These are phyloP conservation scores for Combretum micranthum DNA, from an alignment of 345 rosid genomes.

Conservation along the genomic window DNA sequence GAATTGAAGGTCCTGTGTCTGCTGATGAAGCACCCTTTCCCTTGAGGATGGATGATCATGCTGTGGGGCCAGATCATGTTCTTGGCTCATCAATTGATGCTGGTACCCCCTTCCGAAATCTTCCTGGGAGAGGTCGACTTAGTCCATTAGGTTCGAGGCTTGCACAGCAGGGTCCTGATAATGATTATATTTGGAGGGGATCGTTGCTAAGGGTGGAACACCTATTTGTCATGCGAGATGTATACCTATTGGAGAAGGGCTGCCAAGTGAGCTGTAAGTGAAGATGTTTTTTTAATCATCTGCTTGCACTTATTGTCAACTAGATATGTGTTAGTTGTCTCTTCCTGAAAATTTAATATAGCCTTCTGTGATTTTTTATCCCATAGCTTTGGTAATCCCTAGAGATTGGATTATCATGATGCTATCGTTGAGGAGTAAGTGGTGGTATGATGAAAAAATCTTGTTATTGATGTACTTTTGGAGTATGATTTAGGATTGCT, in stretches of 20 bases:
- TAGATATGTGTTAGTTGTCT: background rate
- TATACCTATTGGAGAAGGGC: slow-evolving; percentile 50
- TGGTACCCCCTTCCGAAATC: slow-evolving; percentile 21
- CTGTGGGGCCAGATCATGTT: slow-evolving; percentile 39
- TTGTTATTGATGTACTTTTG: too few species aligned
- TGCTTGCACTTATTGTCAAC: background rate
- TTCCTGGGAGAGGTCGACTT: slow-evolving; percentile 27
- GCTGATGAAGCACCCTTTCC: slow-evolving; percentile 42
- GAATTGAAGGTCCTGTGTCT: slow-evolving; percentile 49
- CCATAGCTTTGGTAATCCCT: too few species aligned
- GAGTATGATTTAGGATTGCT: too few species aligned
- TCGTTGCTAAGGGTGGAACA: slow-evolving; percentile 74
- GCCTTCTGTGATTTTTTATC: too few species aligned
- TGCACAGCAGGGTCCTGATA: slow-evolving; percentile 26
- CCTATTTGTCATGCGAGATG: slow-evolving; percentile 75
- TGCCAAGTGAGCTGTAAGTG: slow-evolving; percentile 57
- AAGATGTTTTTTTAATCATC: slow-evolving; percentile 1
- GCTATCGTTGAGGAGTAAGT: too few species aligned
- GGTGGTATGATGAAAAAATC: too few species aligned
- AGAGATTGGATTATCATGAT: too few species aligned
- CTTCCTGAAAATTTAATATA: background rate
- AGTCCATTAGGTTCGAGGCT: slow-evolving; percentile 40
- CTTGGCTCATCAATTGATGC: slow-evolving; percentile 39
- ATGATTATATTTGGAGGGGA: slow-evolving; percentile 71
- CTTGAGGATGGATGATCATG: slow-evolving; percentile 43